Evolutionary conservation across 345 rosid genomes (phyloP).

Genomic region (Gossypium rotundifolium): DNA sequence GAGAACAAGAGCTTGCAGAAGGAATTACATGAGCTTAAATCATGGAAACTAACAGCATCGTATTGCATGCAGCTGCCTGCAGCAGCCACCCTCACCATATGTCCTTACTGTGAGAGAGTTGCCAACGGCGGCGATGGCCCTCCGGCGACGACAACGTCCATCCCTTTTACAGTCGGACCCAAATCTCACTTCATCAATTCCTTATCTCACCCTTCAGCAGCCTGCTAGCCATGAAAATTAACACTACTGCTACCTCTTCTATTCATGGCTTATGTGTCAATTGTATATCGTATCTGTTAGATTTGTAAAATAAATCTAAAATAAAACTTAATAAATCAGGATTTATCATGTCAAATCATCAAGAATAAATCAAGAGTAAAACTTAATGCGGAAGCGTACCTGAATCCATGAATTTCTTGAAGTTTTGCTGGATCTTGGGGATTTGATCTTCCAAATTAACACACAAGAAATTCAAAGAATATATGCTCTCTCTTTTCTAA

Average conservation of each 20-base stretch:
- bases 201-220: constrained; percentile 9
- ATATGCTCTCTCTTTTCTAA: no score
- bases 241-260: background rate
- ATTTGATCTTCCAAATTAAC: no score
- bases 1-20: constrained; percentile 50
- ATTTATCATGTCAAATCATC: no score
- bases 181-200: constrained; percentile 6
- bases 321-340: no score
- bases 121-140: constrained; percentile 7
- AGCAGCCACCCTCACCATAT: constrained; percentile 25
- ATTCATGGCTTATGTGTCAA: background rate
- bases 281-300: background rate
- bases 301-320: no score
- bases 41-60: constrained; percentile 9
- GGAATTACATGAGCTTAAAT: constrained; percentile 39
- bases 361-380: no score
- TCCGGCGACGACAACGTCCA: background rate
- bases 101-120: constrained; percentile 33
- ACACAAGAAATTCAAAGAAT: no score
- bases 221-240: constrained; percentile 3
- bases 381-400: no score
- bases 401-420: no score
- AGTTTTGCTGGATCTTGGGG: no score
- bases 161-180: background rate
- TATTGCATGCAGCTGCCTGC: constrained; percentile 25